These are phyloP conservation scores for Tricladium varicosporioides DNA, from an alignment of 2,329 filamentous ascomycete genomes.

Conservation along the genomic window DNA sequence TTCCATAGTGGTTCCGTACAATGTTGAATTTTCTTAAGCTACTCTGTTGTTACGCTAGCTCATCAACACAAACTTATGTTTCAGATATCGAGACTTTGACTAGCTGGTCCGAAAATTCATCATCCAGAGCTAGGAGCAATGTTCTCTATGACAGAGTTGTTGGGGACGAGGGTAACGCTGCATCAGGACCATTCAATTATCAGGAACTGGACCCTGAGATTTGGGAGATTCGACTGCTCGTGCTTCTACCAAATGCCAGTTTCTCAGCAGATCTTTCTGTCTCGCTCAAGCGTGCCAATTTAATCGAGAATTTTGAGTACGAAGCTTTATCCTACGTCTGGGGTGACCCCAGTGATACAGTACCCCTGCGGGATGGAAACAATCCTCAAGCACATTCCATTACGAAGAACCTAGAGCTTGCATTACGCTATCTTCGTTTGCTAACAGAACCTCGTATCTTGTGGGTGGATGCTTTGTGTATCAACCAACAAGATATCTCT, in stretches of 20 bases:
- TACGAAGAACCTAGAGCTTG: conserved; percentile 4
- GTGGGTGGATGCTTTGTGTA: conserved; percentile 15
- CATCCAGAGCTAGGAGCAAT: background rate
- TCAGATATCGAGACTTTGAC: background rate
- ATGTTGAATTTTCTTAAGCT: background rate
- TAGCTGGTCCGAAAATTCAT: background rate
- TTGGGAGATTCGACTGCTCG: background rate
- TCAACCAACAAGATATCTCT: conserved; percentile 6
- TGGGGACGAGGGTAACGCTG: background rate
- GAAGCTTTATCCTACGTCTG: conserved; percentile 8
- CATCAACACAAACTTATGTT: background rate
- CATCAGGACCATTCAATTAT: background rate
- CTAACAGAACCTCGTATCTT: background rate
- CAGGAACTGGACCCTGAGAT: background rate
- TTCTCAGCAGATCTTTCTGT: background rate
- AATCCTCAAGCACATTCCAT: background rate
- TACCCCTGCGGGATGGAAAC: background rate
- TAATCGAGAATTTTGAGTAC: background rate
- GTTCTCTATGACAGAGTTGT: background rate
- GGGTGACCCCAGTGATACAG: background rate
- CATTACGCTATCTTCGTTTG: conserved; percentile 3
- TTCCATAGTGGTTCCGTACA: background rate
- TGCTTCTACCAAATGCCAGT: background rate
- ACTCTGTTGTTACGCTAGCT: background rate
- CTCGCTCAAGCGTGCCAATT: background rate